A percentile compares a stretch with the other conserved stretches of the same genome.
phyloP scores from a whole-genome alignment of 805 yeast species.

The Ogataea dorogensis region DNA sequence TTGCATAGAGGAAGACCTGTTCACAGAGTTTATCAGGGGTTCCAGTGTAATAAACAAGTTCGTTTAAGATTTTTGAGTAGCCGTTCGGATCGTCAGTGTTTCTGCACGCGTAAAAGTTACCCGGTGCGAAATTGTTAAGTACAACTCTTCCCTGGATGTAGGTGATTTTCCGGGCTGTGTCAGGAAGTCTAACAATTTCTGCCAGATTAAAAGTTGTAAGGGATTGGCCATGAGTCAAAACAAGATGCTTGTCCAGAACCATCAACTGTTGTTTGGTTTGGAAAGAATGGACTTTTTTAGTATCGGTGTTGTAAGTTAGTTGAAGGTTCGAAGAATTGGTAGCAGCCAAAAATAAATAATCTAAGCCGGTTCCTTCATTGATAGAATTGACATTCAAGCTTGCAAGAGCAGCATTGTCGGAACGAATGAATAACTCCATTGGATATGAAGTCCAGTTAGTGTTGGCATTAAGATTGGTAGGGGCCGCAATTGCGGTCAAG shows the following conservation, averaged over 20 bases:
- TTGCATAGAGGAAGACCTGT: conserved; percentile 13
- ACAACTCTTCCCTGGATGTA: conserved; percentile 17
- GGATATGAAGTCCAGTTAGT: conserved; percentile 1
- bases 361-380: conserved; percentile 20
- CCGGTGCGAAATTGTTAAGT: conserved; percentile 8
- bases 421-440: conserved; percentile 9
- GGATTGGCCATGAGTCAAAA: conserved; percentile 14
- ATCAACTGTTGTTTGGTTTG: conserved; percentile 12
- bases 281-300: conserved; percentile 9
- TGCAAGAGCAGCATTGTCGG: conserved; percentile 6
- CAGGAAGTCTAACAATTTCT: conserved; percentile 8
- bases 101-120: conserved; percentile 38
- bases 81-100: conserved; percentile 41
- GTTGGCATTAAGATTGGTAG: too few species aligned
- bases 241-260: conserved; percentile 14
- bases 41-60: conserved; percentile 26
- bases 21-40: conserved; percentile 10
- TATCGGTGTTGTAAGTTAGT: conserved; percentile 9
- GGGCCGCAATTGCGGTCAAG: too few species aligned
- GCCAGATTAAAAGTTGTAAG: conserved; percentile 5
- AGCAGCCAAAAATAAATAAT: conserved; percentile 17
- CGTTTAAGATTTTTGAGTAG: conserved; percentile 30
- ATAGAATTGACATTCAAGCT: conserved; percentile 14
- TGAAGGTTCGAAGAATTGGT: conserved; percentile 12
- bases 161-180: conserved; percentile 1